phyloP scores from a whole-genome alignment of 2,329 filamentous ascomycete genomes.

The Fusarium temperatum region DNA sequence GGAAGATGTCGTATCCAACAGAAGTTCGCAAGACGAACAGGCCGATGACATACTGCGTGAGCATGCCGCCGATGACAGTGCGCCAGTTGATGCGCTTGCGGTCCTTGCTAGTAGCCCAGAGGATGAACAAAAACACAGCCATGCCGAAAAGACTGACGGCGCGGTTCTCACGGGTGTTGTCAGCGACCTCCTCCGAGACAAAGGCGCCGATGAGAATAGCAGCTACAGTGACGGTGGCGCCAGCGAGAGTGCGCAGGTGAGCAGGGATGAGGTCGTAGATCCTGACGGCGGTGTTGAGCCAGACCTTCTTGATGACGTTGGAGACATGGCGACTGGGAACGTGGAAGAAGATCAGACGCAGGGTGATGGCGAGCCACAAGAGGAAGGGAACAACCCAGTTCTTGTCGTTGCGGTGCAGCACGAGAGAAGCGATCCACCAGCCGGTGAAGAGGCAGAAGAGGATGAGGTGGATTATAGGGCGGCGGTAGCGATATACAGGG shows the following conservation, averaged over 20 bases:
- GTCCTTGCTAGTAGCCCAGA: constrained; percentile 78
- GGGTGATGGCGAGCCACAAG: constrained; percentile 76
- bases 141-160: constrained; percentile 84
- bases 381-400: constrained; percentile 90
- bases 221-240: constrained; percentile 69
- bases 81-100: constrained; percentile 74
- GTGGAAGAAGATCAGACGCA: constrained; percentile 79
- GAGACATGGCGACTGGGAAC: constrained; percentile 74
- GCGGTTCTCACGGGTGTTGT: constrained; percentile 84
- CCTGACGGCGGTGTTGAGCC: constrained; percentile 70
- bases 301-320: constrained; percentile 71
- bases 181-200: constrained; percentile 71
- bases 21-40: constrained; percentile 86
- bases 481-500: constrained; percentile 55
- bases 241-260: constrained; percentile 69
- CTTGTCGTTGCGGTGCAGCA: constrained; percentile 75
- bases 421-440: constrained; percentile 81
- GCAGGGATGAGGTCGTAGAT: constrained; percentile 71
- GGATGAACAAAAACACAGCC: constrained; percentile 70
- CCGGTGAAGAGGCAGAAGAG: constrained; percentile 57
- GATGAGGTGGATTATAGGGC: constrained; percentile 57
- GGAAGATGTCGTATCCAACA: constrained; percentile 90
- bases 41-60: constrained; percentile 87
- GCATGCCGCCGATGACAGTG: constrained; percentile 87
- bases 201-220: constrained; percentile 84